Evolutionary conservation across 176 grass and related monocot species (phyloP).

Genomic region (Rhynchospora pubera): DNA sequence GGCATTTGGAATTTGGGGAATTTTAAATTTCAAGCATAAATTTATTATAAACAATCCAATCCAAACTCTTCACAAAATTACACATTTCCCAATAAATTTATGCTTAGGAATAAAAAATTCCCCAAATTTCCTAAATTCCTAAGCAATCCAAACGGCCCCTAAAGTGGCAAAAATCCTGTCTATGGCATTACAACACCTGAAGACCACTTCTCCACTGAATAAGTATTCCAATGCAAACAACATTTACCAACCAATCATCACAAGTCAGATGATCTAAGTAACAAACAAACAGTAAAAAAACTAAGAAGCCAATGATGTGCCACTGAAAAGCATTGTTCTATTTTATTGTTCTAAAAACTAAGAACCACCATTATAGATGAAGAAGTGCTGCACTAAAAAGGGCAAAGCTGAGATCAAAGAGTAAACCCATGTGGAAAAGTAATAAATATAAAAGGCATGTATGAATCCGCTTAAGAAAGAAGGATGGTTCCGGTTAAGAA

Average conservation of each 20-base stretch:
- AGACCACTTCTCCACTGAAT: background rate
- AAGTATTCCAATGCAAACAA: background rate
- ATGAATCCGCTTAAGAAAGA: constrained; percentile 40
- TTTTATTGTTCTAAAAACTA: background rate
- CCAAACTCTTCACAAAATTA: no score
- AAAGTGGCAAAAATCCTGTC: background rate
- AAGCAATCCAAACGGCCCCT: no score
- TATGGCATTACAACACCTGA: background rate
- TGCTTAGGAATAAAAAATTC: no score
- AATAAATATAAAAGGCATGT: background rate
- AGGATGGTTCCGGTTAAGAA: constrained; percentile 32
- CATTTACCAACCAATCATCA: no score
- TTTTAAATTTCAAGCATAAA: no score
- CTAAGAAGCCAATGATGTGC: background rate
- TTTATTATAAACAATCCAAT: no score
- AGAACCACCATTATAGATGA: background rate
- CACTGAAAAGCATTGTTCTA: background rate
- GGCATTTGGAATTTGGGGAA: no score
- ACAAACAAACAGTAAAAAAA: background rate
- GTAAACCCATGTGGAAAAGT: background rate
- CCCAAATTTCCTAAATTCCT: no score
- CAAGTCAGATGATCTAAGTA: no score
- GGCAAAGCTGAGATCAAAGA: background rate
- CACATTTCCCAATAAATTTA: no score
- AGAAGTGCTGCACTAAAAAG: background rate